Conservation (phyloP, 495 filamentous ascomycete genomes). For the Penicillium cinerascens region DNA sequence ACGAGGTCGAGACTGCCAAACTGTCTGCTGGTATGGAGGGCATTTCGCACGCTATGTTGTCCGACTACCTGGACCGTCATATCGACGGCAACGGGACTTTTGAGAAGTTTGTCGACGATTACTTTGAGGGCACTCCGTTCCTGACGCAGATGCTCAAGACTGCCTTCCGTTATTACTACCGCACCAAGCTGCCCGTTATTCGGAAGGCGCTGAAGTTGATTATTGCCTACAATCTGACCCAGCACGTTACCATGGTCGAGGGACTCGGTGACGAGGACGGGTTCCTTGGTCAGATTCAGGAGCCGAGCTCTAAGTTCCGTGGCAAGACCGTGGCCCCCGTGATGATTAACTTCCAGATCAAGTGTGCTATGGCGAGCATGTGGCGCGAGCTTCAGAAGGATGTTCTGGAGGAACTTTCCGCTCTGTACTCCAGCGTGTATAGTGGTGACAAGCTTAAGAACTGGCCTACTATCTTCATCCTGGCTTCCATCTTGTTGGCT, state of each 20-base stretch:
- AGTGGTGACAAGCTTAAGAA: slow-evolving; percentile 91
- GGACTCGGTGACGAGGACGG: slow-evolving; percentile 75
- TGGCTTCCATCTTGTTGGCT: slow-evolving; percentile 81
- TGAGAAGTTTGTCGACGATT: slow-evolving; percentile 87
- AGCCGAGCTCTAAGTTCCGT: slow-evolving; percentile 71
- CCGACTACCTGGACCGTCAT: slow-evolving; percentile 88
- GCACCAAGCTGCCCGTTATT: slow-evolving; percentile 77
- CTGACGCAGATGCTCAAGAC: slow-evolving; percentile 92
- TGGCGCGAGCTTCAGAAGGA: slow-evolving; percentile 96
- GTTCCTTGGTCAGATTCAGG: slow-evolving; percentile 75
- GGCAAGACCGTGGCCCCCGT: slow-evolving; percentile 89
- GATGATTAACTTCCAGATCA: slow-evolving; percentile 98
- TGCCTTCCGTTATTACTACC: slow-evolving; percentile 81
- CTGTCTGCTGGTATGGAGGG: slow-evolving; percentile 82
- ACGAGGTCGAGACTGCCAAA: slow-evolving; percentile 78
- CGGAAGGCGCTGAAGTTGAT: slow-evolving; percentile 89
- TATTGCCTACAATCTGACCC: slow-evolving; percentile 86
- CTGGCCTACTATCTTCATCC: slow-evolving; percentile 96
- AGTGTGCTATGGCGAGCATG: slow-evolving; percentile 89
- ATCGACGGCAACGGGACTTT: slow-evolving; percentile 74
- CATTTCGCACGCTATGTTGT: slow-evolving; percentile 68
- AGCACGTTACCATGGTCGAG: slow-evolving; percentile 88
- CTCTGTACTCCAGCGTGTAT: slow-evolving; percentile 89
- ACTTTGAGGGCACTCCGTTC: slow-evolving; percentile 91
- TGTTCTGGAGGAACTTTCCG: slow-evolving; percentile 84